Evolutionary conservation across 805 yeast genomes (phyloP).

Genomic region (Candida andamanensis): DNA sequence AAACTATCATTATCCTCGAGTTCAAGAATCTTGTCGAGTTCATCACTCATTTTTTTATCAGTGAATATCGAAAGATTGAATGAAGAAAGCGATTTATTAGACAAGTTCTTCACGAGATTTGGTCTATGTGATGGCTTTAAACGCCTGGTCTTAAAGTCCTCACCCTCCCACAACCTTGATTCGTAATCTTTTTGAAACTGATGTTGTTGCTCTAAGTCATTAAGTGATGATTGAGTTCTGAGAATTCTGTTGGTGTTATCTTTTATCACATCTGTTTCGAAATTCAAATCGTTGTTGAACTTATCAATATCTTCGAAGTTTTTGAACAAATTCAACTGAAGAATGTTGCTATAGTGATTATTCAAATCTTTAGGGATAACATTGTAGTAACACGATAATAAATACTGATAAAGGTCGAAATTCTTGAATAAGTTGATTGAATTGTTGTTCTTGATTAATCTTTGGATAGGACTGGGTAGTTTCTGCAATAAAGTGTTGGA

Average conservation of each 20-base stretch:
- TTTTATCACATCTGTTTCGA: constrained; percentile 20
- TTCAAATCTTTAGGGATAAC: constrained; percentile 25
- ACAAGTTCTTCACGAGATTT: constrained; percentile 6
- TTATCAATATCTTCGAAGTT: constrained; percentile 30
- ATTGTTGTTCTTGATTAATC: constrained; percentile 23
- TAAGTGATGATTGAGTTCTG: constrained; percentile 21
- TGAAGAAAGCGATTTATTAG: constrained; percentile 9
- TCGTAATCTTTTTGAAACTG: constrained; percentile 1
- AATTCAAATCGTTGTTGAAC: constrained; percentile 22
- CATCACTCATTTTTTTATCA: constrained; percentile 5
- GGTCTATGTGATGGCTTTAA: no score
- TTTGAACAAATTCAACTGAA: constrained; percentile 33
- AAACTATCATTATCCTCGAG: constrained; percentile 14
- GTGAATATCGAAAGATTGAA: constrained; percentile 11
- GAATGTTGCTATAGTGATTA: constrained; percentile 34
- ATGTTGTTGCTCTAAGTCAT: constrained; percentile 10
- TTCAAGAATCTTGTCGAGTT: constrained; percentile 10
- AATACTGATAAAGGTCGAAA: constrained; percentile 31
- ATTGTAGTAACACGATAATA: constrained; percentile 37
- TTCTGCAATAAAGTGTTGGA: constrained; percentile 19
- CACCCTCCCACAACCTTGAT: background rate
- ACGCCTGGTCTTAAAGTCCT: background rate
- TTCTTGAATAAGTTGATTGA: constrained; percentile 30
- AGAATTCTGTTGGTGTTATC: constrained; percentile 20
- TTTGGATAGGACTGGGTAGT: constrained; percentile 32